Conservation (phyloP, 139 green algal genomes). For the Pleodorina starrii region DNA sequence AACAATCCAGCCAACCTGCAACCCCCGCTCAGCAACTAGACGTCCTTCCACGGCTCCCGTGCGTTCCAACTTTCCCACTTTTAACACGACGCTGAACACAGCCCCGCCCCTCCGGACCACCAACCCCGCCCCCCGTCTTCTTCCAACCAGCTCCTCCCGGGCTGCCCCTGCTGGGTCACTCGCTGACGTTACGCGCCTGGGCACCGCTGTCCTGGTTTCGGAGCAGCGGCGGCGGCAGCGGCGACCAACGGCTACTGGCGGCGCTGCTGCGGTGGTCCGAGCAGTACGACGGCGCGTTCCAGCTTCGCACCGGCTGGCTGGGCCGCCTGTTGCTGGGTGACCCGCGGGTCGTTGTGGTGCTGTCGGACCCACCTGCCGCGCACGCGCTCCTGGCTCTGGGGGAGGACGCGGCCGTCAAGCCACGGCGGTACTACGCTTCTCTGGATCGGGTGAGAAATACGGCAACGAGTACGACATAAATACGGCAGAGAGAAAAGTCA, state of each 20-base stretch:
- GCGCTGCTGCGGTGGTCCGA: slow-evolving; percentile 8
- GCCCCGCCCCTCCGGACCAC: no score
- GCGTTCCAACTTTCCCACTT: neutral
- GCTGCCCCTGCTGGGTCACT: slow-evolving; percentile 9
- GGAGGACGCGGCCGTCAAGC: slow-evolving; percentile 28
- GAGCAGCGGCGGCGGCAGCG: neutral
- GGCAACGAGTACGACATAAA: no score
- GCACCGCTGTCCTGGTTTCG: neutral
- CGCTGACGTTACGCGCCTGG: neutral
- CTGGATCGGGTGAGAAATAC: slow-evolving; percentile 40
- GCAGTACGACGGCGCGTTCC: neutral
- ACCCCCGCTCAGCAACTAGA: no score
- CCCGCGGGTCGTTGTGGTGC: slow-evolving; percentile 31
- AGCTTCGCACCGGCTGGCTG: neutral
- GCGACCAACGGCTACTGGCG: neutral
- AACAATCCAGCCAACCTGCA: no score
- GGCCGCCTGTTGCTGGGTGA: neutral
- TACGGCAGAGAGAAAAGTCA: no score
- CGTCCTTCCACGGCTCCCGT: no score
- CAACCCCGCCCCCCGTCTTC: no score
- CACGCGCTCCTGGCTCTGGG: slow-evolving; percentile 19
- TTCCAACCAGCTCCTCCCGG: neutral
- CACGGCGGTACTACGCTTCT: neutral
- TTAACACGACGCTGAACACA: no score
- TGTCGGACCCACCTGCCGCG: slow-evolving; percentile 46